Base-by-base conservation (phyloP, 495 filamentous ascomycete species). In the Penicillium tannophilum region DNA sequence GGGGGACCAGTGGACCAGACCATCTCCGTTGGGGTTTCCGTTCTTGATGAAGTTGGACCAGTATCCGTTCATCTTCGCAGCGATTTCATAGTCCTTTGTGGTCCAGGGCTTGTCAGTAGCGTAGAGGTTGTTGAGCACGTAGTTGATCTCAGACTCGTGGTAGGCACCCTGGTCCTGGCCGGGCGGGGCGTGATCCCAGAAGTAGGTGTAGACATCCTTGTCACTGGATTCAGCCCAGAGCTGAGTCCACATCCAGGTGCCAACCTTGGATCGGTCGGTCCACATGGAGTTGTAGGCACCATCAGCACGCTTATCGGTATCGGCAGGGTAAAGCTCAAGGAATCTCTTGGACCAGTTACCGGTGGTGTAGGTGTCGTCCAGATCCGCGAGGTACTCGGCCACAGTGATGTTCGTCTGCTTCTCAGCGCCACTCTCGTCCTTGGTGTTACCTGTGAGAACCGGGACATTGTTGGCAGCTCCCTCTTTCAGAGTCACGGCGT, bases 1-100 rank as follows among this genome's bases (percentile, higher is more conserved):
- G 17, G 19, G 7, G 19, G 44, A 47, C 44, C 44, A 47, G 44
- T 47, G 44, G 6, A 26, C 44, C 44, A 64, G 48, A 12, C 55
- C 59, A 20, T 60, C 14, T 17, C 49, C 49, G n/a, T 52, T 52
- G 31, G 49, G 49, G 31, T 41, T 24, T 3, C 49, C 49, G 1
- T 31, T 63, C 57, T 66, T 66, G 54, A 66, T 63, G 54, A 63
- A 66, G 51, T 63, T 66, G 26, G 42, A 53, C 63, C 63, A 63
- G 57, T 66, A 66, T 11, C 20, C 19, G 36, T 59, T 64, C 58
- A 64, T 58, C 46, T 47, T 58, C 0, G 16, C 23, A 6, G 62
- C 62, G 46, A 64, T 64, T 1, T 9, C 50, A 43, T 64, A 64
- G 23, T 64, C 62, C 30, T 56, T 31, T 5, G 43, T 30, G 5